Base-by-base conservation (phyloP, 1,284 basidiomycete genomes). In the Puccinia polysora region DNA sequence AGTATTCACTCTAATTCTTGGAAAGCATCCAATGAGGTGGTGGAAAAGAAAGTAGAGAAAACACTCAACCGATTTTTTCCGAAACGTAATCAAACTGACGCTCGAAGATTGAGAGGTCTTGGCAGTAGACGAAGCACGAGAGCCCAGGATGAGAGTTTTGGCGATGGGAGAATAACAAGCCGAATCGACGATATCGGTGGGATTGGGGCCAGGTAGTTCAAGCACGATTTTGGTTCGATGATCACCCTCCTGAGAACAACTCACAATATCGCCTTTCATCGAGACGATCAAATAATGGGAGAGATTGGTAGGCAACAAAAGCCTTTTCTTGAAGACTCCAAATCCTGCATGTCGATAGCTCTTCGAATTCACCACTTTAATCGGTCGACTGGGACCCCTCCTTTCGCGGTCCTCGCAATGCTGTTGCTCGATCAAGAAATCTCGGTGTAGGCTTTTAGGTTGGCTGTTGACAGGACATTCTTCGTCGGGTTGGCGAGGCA, bases 131-230 rank as follows among this genome's bases (percentile, higher is more conserved):
- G 69, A 71, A 30, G 50, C n/a, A 4, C 59, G 23, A 4, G 58
- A 55, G 25, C 69, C 69, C 3, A 71, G 23, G 14, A 71, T 43
- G 58, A 71, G 58, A 25, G 69, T 56, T 32, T 55, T 20, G 38
- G 50, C 50, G 20, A n/a, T 0, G 32, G 15, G 32, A 53, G 47
- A 53, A 36, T 38, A 71, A 28, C 49, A 38, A 28, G 69, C 69
- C n/a, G 69, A 60, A 28, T 71, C 69, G 25, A 71, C 59, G 32
- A 71, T 63, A 14, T 71, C 69, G 15, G 59, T 63, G 0, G 69
- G 47, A 18, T 58, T 63, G n/a, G 69, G 36, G 10, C 69, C 69
- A 18, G 58, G n/a, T 6, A 18, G 34, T n/a, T 63, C 23, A 14
- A 71, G 59, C 47, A 63, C 30, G 23, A 71, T n/a, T n/a, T n/a